These are phyloP conservation scores for Hondaea fermentalgiana DNA, from an alignment of 108 stramenopile species.

Conservation along the genomic window DNA sequence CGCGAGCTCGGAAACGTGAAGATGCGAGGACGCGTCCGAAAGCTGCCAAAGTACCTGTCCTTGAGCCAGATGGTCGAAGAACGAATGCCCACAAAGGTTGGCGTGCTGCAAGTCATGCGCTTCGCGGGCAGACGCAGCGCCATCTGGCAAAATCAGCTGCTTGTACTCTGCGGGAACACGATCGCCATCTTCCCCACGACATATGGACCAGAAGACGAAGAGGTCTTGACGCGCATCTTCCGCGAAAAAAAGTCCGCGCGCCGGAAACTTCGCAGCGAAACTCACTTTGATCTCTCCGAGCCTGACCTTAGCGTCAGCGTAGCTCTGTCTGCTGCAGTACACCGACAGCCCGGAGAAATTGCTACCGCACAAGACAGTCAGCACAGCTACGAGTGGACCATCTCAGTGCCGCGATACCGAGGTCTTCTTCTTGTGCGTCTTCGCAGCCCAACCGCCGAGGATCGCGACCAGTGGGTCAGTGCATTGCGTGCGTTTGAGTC, in stretches of 20 bases:
- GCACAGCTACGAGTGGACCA: constrained; percentile 9
- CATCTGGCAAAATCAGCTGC: neutral
- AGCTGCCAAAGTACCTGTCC: neutral
- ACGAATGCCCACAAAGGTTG: neutral
- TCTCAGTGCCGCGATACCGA: neutral
- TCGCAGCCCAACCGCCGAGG: neutral
- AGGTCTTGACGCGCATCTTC: neutral
- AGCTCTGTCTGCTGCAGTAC: neutral
- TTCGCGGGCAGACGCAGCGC: neutral
- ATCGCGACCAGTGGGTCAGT: constrained; percentile 3
- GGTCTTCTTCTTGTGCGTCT: neutral
- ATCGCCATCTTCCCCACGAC: neutral
- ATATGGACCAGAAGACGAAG: neutral
- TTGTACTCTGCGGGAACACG: neutral
- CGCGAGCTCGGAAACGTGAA: too few species aligned
- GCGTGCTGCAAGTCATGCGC: neutral
- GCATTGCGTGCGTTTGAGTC: neutral
- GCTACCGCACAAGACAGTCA: neutral
- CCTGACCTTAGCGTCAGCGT: neutral
- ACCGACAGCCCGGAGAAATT: neutral
- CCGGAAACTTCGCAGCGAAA: neutral
- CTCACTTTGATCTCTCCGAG: neutral
- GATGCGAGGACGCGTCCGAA: neutral
- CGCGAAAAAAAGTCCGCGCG: neutral
- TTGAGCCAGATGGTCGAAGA: neutral